phyloP scores from a whole-genome alignment of 2,329 filamentous ascomycete species.

The Furcasterigmium furcatum region DNA sequence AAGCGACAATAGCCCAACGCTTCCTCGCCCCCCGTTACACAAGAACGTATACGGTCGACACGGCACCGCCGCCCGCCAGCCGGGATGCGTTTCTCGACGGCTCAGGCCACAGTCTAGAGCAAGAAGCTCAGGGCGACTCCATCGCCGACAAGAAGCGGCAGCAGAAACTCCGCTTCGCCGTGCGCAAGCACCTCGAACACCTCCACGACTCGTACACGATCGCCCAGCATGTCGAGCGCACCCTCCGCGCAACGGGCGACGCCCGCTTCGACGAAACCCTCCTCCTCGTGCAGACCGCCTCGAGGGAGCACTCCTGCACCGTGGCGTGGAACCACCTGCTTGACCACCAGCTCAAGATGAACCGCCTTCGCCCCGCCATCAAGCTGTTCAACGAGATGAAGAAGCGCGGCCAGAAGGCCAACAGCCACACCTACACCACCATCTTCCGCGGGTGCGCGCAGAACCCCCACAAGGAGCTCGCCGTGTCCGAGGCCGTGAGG shows the following conservation, averaged over 20 bases:
- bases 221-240: constrained; percentile 60
- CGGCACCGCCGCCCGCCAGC: background rate
- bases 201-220: constrained; percentile 71
- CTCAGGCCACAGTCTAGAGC: background rate
- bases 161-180: constrained; percentile 29
- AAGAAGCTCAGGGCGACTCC: background rate
- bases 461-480: constrained; percentile 53
- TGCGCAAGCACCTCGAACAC: constrained; percentile 56
- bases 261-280: constrained; percentile 65
- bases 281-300: constrained; percentile 66
- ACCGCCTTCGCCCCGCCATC: constrained; percentile 61
- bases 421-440: constrained; percentile 78
- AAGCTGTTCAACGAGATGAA: constrained; percentile 99
- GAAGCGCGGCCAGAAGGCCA: constrained; percentile 79
- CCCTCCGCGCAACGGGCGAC: constrained; percentile 43
- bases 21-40: background rate
- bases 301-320: constrained; percentile 57
- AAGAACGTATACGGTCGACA: background rate
- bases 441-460: constrained; percentile 73
- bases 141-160: constrained; percentile 13
- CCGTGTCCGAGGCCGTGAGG: constrained; percentile 65
- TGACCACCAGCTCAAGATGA: constrained; percentile 61
- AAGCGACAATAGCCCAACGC: constrained; percentile 1
- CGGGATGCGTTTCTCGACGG: background rate
- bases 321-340: constrained; percentile 91